Evolutionary conservation across 2,329 filamentous ascomycete species (phyloP).

Genomic region (Xylariomycetidae sp.): DNA sequence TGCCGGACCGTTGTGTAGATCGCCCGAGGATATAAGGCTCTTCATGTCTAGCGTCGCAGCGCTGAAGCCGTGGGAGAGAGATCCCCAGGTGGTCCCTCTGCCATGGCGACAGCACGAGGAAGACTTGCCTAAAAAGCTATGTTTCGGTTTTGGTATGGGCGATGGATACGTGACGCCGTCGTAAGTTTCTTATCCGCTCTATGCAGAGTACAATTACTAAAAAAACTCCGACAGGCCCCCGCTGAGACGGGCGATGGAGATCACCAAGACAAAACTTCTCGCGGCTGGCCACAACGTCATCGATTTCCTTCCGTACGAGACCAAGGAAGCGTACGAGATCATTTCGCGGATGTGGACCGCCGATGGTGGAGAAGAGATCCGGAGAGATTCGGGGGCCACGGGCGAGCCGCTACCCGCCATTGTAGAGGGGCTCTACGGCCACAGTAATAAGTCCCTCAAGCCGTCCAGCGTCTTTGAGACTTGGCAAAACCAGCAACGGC

Average conservation of each 20-base stretch:
- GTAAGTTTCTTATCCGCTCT: conserved; percentile 3
- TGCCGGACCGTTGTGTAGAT: conserved; percentile 5
- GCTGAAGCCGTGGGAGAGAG: conserved; percentile 6
- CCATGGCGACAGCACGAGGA: conserved; percentile 14
- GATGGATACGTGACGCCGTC: conserved; percentile 16
- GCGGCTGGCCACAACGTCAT: conserved; percentile 13
- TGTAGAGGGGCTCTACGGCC: conserved; percentile 14
- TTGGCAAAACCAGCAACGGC: conserved; percentile 19
- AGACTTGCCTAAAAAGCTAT: conserved; percentile 12
- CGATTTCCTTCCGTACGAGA: conserved; percentile 14
- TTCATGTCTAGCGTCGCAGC: conserved; percentile 5
- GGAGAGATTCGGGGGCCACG: conserved; percentile 15
- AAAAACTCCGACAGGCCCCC: conserved; percentile 7
- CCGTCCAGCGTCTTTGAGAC: conserved; percentile 17
- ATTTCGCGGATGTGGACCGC: conserved; percentile 15
- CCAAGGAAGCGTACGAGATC: conserved; percentile 11
- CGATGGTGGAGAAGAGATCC: conserved; percentile 15
- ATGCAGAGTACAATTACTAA: neutral
- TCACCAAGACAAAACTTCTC: conserved; percentile 15
- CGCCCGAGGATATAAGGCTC: conserved; percentile 7
- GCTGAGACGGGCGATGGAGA: conserved; percentile 14
- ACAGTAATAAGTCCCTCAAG: conserved; percentile 9
- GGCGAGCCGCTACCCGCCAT: conserved; percentile 17
- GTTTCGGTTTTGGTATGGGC: conserved; percentile 16
- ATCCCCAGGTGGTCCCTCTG: conserved; percentile 8